Base-by-base conservation (phyloP, 805 yeast species). In the Babjeviella inositovora region DNA sequence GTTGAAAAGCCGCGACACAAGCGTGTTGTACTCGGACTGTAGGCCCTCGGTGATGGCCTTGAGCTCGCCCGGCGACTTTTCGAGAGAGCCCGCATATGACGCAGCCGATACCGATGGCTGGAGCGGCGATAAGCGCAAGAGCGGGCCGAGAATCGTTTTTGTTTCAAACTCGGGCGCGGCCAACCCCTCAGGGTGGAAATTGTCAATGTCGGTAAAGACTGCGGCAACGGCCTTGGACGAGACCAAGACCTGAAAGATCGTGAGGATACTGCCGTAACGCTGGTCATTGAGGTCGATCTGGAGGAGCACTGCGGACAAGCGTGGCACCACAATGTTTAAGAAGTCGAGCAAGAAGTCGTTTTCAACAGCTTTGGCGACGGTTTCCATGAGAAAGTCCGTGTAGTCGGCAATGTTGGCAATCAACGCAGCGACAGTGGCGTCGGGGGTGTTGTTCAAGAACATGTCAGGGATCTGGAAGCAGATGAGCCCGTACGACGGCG, bases 91-190 rank as follows among this genome's bases (percentile, higher is more conserved):
- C 12, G 17, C 27, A 32, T 71, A 70, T 29, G 62, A 65, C 10
- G 50, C 35, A 0, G 58, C 43, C 0, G 69, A 62, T 12, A 56
- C 52, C n/a, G 57, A 45, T 3, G 61, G 57, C 22, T 66, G 58
- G 22, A 84, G 48, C 0, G 95, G 93, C 1, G 93, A 79, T 12
- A 82, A 47, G 27, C 72, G 56, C 25, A 81, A 60, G 15, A 82
- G 54, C 6, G 93, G 76, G 3, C 96, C 97, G 25, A 87, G 48
- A 10, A 80, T 45, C 0, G 93, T 67, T 13, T 56, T 53, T 9
- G 50, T 49, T 37, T 79, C 92, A 36, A 63, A 62, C 21, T 61
- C 57, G 10, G 60, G 45, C 2, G 75, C 67, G 7, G 61, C 47
- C 8, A 43, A 32, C 23, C 54, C 46, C 6, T 57, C 55, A 2